These are phyloP conservation scores for Albatrellus sp. DNA, from an alignment of 1,284 basidiomycete species.

Conservation along the genomic window DNA sequence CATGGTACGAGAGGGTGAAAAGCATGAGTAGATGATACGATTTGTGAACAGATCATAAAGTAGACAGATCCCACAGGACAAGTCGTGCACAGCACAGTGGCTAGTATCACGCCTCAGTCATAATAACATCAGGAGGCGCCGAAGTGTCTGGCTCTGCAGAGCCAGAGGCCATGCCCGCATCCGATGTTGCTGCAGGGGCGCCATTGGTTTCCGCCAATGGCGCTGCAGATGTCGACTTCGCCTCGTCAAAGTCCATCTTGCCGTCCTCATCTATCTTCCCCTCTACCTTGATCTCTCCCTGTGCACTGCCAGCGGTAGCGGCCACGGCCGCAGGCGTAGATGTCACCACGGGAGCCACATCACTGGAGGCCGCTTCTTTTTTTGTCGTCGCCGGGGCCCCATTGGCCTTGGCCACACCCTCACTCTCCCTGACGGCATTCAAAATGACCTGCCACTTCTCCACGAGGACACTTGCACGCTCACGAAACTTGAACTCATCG, in stretches of 20 bases:
- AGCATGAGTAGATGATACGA: no score
- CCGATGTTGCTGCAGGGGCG: not conserved
- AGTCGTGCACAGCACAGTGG: no score
- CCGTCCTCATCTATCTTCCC: constrained; percentile 17
- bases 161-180: no score
- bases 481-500: constrained; percentile 78
- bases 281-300: not conserved
- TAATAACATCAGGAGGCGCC: no score
- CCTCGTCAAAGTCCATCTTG: constrained; percentile 8
- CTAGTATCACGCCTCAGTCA: no score
- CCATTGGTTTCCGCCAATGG: not conserved
- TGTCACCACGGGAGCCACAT: not conserved
- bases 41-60: not conserved
- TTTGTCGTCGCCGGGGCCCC: not conserved
- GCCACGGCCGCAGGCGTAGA: not conserved
- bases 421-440: constrained; percentile 30
- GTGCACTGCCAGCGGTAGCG: not conserved
- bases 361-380: not conserved
- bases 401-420: constrained; percentile 8
- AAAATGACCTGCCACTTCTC: constrained; percentile 65
- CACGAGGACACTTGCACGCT: constrained; percentile 63
- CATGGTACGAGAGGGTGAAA: no score
- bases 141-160: no score
- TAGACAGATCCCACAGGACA: not conserved
- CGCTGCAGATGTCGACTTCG: constrained; percentile 10